Evolutionary conservation across 2,329 filamentous ascomycete species (phyloP), one percentile per base, ranked within the genome.

Genomic region (Epicoccum nigrum): DNA sequence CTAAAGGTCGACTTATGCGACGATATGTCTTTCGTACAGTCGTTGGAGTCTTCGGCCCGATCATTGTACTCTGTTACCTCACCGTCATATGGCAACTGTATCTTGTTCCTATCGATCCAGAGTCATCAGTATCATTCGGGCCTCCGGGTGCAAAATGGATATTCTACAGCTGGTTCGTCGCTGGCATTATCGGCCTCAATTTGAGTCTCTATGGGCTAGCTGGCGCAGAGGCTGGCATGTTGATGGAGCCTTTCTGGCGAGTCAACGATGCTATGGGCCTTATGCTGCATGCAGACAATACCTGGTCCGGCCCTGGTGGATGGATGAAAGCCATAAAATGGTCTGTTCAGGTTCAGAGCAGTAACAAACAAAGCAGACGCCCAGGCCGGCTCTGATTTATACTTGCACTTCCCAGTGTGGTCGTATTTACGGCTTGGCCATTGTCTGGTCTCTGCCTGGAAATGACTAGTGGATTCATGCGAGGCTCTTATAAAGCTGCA

Each of bases 241-340:
- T 57, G 3, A 52, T 54, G 55, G 51, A 57, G 19, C 40, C 47
- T 8, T 15, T 8, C 2, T 57, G 55, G 51, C 30, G 49, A 9
- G 51, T 51, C 3, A 41, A 44, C 4, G 33, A 54, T 39, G 51
- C 39, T 0, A 57, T 46, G 47, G 42, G 44, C 4, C 19, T 57
- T 4, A 54, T 50, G 51, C 31, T 57, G 44, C 55, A 57, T 38
- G 51, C 51, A 4, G 47, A 54, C n/a, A 37, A 28, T 1, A 57
- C 51, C 0, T 57, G 55, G 51, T 51, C 43, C 7, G 55, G 55
- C 4, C 55, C 47, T 0, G 45, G 51, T 28, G 51, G 51, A 15
- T 57, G 51, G 51, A 21, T 57, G 46, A 57, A 49, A 37, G 40
- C 19, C 1, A 15, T 57, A 4, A 51, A 51, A 11, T 54, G 46